Evolutionary conservation across 306 rosid species (phyloP), one percentile per base, ranked within the genome.

Genomic region (Lablab purpureus): DNA sequence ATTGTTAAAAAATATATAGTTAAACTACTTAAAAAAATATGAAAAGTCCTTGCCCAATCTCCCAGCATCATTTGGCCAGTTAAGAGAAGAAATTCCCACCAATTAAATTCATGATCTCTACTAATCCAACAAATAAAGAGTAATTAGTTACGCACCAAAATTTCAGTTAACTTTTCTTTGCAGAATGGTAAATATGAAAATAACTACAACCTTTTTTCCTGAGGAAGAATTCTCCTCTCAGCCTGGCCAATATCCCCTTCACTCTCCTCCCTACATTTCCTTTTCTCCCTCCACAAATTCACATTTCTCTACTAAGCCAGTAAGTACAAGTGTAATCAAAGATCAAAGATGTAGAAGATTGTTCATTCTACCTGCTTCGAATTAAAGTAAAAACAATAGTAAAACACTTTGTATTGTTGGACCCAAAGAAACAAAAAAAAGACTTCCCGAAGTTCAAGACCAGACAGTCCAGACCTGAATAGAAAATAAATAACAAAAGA

Each of bases 31-130:
- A 88, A 86, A 85, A n/a, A n/a, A n/a, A n/a, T n/a, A n/a, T n/a
- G n/a, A n/a, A n/a, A n/a, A n/a, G 85, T 91, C 91, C 90, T 75
- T 89, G 90, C 85, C 60, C 88, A 80, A 72, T 71, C 28, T 78
- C 91, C 91, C 89, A 80, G 7, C 87, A 85, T 86, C 89, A 86
- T 82, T 67, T 83, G 87, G 87, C 80, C n/a, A 80, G 49, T 68
- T 72, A 18, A 74, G 27, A 49, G 18, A 54, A 75, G 28, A 73
- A 36, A n/a, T 52, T 21, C 32, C 9, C n/a, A 14, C 71, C 10
- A 58, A 55, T 66, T 21, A 72, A 65, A 23, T 21, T 65, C 41
- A 30, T 6, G 32, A 64, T 22, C 78, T 82, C 46, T 43, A 71
- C 21, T 15, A 76, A 41, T 62, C 18, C 30, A 82, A 14, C 3